Percentiles rank a stretch among this genome's conserved stretches.
Conservation (phyloP, 2,329 filamentous ascomycete species). For the Hymenotorrendiella dingleyae region DNA sequence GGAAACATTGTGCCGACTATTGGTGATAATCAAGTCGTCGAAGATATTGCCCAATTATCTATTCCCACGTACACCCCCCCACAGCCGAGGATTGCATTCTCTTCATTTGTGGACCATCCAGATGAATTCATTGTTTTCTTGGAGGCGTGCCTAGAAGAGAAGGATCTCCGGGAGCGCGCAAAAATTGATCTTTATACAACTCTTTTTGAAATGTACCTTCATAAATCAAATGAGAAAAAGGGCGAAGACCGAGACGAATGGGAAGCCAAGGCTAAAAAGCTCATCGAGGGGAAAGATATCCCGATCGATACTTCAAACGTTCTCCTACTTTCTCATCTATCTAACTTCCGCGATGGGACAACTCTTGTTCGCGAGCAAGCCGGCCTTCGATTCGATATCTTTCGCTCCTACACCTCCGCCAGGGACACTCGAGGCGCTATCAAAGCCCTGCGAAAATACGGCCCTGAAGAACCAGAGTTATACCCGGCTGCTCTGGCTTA, state of each 20-base stretch:
- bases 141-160: constrained; percentile 75
- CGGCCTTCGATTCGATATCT: constrained; percentile 88
- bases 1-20: constrained; percentile 46
- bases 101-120: constrained; percentile 90
- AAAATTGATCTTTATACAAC: constrained; percentile 88
- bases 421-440: constrained; percentile 89
- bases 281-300: constrained; percentile 75
- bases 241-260: constrained; percentile 69
- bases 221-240: constrained; percentile 74
- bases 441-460: constrained; percentile 85
- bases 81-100: constrained; percentile 83
- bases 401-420: constrained; percentile 88
- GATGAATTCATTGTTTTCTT: constrained; percentile 89
- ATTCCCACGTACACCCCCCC: constrained; percentile 66
- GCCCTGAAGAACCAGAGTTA: constrained; percentile 80
- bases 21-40: constrained; percentile 46
- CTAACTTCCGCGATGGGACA: constrained; percentile 83
- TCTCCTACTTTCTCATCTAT: constrained; percentile 83
- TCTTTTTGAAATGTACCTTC: constrained; percentile 95
- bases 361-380: constrained; percentile 91
- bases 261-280: constrained; percentile 83
- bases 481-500: constrained; percentile 92
- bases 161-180: constrained; percentile 65
- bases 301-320: constrained; percentile 95
- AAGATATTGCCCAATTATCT: constrained; percentile 36